Conservation (phyloP, 2,329 filamentous ascomycete species). For the Botryotinia globosa region DNA sequence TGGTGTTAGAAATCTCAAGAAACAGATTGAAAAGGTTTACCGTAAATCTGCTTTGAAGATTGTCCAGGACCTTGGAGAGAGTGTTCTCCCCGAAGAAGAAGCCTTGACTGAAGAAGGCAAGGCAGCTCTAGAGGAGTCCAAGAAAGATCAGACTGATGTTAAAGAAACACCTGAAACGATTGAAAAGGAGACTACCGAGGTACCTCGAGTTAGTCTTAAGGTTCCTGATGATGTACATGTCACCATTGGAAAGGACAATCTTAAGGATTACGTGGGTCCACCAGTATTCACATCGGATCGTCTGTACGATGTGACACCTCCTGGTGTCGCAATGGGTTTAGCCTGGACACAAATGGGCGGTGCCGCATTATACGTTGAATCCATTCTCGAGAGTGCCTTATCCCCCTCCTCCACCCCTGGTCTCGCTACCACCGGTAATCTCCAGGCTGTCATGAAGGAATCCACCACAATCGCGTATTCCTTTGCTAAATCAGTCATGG, state of each 20-base stretch:
- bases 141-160: constrained; percentile 61
- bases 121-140: constrained; percentile 66
- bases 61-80: constrained; percentile 88
- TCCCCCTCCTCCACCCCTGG: constrained; percentile 70
- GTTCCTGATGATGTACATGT: constrained; percentile 88
- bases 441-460: constrained; percentile 98
- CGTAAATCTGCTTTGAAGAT: constrained; percentile 97
- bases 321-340: constrained; percentile 95
- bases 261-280: constrained; percentile 95
- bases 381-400: constrained; percentile 83
- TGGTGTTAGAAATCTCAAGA: constrained; percentile 95
- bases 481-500: constrained; percentile 87
- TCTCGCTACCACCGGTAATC: constrained; percentile 88
- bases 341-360: constrained; percentile 98
- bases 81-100: constrained; percentile 73
- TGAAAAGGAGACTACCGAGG: constrained; percentile 58
- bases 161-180: constrained; percentile 58
- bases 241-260: constrained; percentile 79
- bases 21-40: constrained; percentile 99
- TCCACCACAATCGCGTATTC: constrained; percentile 94
- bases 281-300: constrained; percentile 94
- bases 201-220: constrained; percentile 70
- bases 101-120: constrained; percentile 86
- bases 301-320: constrained; percentile 87
- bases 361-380: constrained; percentile 94